Conservation (phyloP, 2,329 filamentous ascomycete species). For the Exophiala spinifera region DNA sequence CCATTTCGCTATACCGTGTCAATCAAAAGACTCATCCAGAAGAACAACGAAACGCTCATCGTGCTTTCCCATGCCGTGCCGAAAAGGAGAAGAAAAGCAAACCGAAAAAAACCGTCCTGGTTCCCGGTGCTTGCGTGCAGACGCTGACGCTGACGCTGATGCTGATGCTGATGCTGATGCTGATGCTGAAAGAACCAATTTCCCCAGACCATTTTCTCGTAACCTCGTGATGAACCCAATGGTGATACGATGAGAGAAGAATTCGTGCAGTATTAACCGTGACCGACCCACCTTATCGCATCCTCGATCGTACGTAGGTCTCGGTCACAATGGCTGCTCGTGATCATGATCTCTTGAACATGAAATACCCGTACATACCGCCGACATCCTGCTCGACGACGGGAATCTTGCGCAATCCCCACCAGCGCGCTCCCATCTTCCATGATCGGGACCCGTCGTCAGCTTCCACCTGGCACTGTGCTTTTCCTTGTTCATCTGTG, state of each 20-base stretch:
- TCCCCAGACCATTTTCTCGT: too few relatives aligned
- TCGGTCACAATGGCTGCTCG: too few relatives aligned
- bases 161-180: too few relatives aligned
- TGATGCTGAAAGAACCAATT: background rate
- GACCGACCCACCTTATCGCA: background rate
- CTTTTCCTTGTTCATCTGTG: background rate
- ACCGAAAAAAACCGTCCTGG: background rate
- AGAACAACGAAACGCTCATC: too few relatives aligned
- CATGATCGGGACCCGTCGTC: conserved; percentile 64
- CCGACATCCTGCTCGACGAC: conserved; percentile 56
- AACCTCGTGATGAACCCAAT: too few relatives aligned
- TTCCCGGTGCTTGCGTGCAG: background rate
- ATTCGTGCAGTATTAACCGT: background rate
- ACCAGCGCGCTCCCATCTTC: conserved; percentile 82
- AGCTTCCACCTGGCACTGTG: conserved; percentile 16
- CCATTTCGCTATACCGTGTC: too few relatives aligned
- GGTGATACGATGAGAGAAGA: too few relatives aligned
- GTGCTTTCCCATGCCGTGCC: background rate
- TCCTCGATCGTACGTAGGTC: background rate
- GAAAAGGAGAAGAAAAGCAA: background rate
- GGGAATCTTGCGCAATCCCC: conserved; percentile 73
- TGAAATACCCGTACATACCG: conserved; percentile 59
- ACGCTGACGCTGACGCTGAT: background rate
- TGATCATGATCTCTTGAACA: conserved; percentile 49
- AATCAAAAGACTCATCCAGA: too few relatives aligned